Percentiles rank a stretch among this genome's conserved stretches.
phyloP scores from a whole-genome alignment of 2,329 filamentous ascomycete species.

The Apiospora rasikravindrae region DNA sequence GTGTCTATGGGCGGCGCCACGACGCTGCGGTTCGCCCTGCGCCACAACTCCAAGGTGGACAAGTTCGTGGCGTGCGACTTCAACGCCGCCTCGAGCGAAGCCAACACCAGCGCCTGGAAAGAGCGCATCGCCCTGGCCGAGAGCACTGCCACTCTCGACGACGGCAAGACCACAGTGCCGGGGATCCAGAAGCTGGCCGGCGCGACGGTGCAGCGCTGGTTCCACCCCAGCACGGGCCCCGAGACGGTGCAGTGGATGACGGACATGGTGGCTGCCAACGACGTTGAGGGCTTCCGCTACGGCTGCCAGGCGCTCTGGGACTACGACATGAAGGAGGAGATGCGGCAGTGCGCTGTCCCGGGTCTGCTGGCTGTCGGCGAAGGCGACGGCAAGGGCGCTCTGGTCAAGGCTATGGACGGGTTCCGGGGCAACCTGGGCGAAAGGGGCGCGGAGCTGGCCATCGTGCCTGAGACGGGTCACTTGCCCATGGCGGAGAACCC shows the following conservation, averaged over 20 bases:
- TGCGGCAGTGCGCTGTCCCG: conserved; percentile 60
- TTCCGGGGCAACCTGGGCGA: conserved; percentile 66
- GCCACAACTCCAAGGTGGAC: conserved; percentile 78
- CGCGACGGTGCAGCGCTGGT: conserved; percentile 78
- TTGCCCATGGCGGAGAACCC: conserved; percentile 84
- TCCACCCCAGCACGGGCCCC: conserved; percentile 62
- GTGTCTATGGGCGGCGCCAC: conserved; percentile 85
- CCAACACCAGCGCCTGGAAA: conserved; percentile 80
- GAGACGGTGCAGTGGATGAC: conserved; percentile 62
- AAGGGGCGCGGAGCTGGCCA: conserved; percentile 61
- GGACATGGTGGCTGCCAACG: conserved; percentile 72
- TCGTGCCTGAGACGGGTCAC: conserved; percentile 76
- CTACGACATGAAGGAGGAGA: conserved; percentile 67
- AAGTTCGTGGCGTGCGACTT: conserved; percentile 89
- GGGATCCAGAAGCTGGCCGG: conserved; percentile 71
- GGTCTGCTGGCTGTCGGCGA: conserved; percentile 75
- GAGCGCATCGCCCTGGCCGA: conserved; percentile 75
- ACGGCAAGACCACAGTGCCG: conserved; percentile 46
- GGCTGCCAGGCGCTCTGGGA: conserved; percentile 73
- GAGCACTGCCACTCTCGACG: conserved; percentile 40
- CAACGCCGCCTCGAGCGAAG: conserved; percentile 71
- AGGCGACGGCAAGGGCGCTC: conserved; percentile 70
- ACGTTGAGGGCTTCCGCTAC: conserved; percentile 70
- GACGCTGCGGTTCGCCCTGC: conserved; percentile 74
- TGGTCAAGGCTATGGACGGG: conserved; percentile 80